Base-by-base conservation (phyloP, 768 basidiomycete genomes). In the Hygrophorus pudorinus region DNA sequence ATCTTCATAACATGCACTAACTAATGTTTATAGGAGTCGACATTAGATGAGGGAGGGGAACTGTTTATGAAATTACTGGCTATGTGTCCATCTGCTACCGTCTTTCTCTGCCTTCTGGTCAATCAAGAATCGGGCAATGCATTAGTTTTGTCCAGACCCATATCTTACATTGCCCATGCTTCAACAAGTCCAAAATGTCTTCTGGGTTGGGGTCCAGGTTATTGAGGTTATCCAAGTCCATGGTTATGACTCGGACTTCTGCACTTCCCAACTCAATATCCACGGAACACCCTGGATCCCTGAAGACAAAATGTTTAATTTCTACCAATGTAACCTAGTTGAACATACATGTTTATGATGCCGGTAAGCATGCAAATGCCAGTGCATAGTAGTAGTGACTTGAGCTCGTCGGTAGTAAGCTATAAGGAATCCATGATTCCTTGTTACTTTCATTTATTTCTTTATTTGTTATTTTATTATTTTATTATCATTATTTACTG, bases 211-310 rank as follows among this genome's bases (percentile, higher is more conserved):
- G 79, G 60, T 88, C 85, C 40, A 98, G 79, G 53, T 82, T 71
- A 66, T 88, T 85, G 32, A 97, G 75, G 67, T 94, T n/a, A n/a
- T n/a, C n/a, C n/a, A n/a, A n/a, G n/a, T n/a, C n/a, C n/a, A n/a
- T n/a, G n/a, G n/a, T 86, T 47, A 97, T 81, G 16, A 85, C 84
- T 47, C 93, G 85, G 56, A 87, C 76, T 63, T 93, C 91, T 61
- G 85, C 82, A 5, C 81, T 77, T 30, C 81, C 81, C 4, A 88
- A 70, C 55, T 87, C 85, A 52, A 89, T 85, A 60, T 85, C 81
- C 40, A 85, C 71, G 4, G 79, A 70, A 44, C 73, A 70, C 32
- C 71, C 71, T n/a, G 63, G 50, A 20, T 57, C 44, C 28, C n/a
- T 35, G n/a, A 3, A 17, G 9, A 35, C 17, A n/a, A n/a, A 5